Base-by-base conservation (phyloP, 2,329 filamentous ascomycete species). In the Cryphonectria japonica region DNA sequence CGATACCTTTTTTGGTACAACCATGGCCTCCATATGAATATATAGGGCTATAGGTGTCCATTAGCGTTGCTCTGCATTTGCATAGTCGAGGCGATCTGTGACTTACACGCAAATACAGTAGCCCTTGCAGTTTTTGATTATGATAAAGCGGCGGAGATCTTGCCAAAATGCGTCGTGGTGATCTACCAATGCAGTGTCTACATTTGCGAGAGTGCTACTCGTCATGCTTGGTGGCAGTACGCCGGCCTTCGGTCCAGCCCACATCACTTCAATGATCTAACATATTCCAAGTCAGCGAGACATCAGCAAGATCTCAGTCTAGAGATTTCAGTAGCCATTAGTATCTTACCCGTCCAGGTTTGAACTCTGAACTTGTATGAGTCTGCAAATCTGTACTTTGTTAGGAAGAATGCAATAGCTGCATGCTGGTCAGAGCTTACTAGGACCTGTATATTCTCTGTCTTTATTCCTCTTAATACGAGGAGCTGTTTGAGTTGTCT, bases 21-120 rank as follows among this genome's bases (percentile, higher is more conserved):
- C 78, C 87, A 70, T 83, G 82, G 32, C 80, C 80, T n/a, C 83
- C 82, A 72, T 89, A 89, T 0, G 87, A 88, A 29, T 85, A 78
- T 66, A 89, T 88, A 1, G 87, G 86, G 16, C 87, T 88, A 70
- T 5, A 8, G 14, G 3, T 4, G 57, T 67, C 26, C 8, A 11
- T 67, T 8, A 67, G 50, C n/a, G 68, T 3, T 14, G 22, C 4
- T 1, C 14, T 6, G 22, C 3, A 22, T 14, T 50, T 43, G 11
- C 46, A 22, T 52, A 39, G 6, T 22, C 3, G 26, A 57, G 52
- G 46, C 19, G 46, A n/a, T n/a, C 8, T 46, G 32, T 19, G 77
- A 1, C 85, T 82, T 82, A 89, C 86, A 89, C 84, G 80, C 87
- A 88, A 32, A 82, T 84, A 72, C 84, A 86, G 72, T 88, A 85